Evolutionary conservation across 1,284 basidiomycete genomes (phyloP), one percentile per base, ranked within the genome.

Genomic region (Trametes sp.): DNA sequence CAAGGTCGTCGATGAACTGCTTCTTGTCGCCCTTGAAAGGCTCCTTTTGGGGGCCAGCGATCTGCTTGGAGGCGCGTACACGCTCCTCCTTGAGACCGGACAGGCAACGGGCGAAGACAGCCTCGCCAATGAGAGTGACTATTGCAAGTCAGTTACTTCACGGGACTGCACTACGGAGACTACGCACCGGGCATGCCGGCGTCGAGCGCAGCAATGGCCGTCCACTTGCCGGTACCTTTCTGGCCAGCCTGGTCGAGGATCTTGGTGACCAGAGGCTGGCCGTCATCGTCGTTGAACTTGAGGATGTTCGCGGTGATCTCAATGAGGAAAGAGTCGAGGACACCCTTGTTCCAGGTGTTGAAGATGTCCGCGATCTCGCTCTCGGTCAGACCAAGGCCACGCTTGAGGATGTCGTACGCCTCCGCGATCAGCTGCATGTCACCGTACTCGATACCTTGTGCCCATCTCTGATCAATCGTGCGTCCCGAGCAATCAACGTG

Each of bases 211-310:
- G 96, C 94, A 75, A 98, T 94, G 68, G 98, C 98, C 65, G 98
- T 99, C 98, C 98, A 99, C 82, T 99, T 99, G 64, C 98, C 98
- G 69, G 98, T 99, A 77, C 98, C 98, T 84, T 99, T 99, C 81
- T 99, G 98, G 63, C 97, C 98, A 68, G 98, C 98, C 75, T 92
- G 77, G 79, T 98, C 96, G 68, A 98, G 87, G 74, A 99, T 98
- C 84, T 99, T 99, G 75, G 83, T 85, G 69, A 99, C 88, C 69
- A 99, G 87, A 61, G 95, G 93, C 73, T 80, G 85, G 64, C 96
- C 97, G 77, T 99, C 97, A 63, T 94, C 91, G 77, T 99, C 98
- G 78, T 98, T 96, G 88, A 93, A 98, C 75, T 89, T 91, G 76
- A 98, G 90, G 77, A 98, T 96, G 78, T 96, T 93, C 71, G 93